Percentiles rank a stretch among this genome's conserved stretches.
Evolutionary conservation across 2,329 filamentous ascomycete species (phyloP).

Genomic region (Penicillium sp.): DNA sequence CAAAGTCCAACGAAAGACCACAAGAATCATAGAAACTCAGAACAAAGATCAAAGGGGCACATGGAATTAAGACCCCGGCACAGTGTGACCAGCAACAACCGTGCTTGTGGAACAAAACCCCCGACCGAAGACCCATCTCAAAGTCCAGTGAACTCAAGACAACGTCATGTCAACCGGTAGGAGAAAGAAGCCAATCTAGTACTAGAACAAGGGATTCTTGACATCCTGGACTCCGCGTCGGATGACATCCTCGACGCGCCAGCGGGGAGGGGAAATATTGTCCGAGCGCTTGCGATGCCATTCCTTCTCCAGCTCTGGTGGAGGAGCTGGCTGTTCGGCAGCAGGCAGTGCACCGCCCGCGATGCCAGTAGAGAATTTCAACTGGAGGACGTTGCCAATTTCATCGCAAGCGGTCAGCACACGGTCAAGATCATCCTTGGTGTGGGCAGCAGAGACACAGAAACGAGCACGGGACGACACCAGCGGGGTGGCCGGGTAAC

Average conservation of each 20-base stretch:
- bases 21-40: conserved; percentile 8
- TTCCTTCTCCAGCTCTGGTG: conserved; percentile 68
- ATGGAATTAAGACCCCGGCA: conserved; percentile 20
- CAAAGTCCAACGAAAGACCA: conserved; percentile 16
- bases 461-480: conserved; percentile 94
- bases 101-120: conserved; percentile 17
- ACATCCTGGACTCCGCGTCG: conserved; percentile 71
- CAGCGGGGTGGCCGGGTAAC: conserved; percentile 92
- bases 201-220: conserved; percentile 68
- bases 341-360: conserved; percentile 81
- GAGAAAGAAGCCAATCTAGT: conserved; percentile 46
- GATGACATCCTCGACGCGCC: conserved; percentile 73
- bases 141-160: conserved; percentile 13
- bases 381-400: conserved; percentile 83
- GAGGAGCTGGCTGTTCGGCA: conserved; percentile 62
- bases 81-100: conserved; percentile 39
- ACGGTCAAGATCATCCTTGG: conserved; percentile 95
- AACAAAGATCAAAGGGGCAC: conserved; percentile 5
- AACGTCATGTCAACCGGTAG: conserved; percentile 14
- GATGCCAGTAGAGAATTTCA: conserved; percentile 96
- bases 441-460: conserved; percentile 93
- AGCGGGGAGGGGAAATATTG: conserved; percentile 67
- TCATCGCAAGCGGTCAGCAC: conserved; percentile 87
- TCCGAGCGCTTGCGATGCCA: conserved; percentile 54
- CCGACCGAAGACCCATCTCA: conserved; percentile 13